Conservation (phyloP, 345 rosid species). For the Gossypium australe region DNA sequence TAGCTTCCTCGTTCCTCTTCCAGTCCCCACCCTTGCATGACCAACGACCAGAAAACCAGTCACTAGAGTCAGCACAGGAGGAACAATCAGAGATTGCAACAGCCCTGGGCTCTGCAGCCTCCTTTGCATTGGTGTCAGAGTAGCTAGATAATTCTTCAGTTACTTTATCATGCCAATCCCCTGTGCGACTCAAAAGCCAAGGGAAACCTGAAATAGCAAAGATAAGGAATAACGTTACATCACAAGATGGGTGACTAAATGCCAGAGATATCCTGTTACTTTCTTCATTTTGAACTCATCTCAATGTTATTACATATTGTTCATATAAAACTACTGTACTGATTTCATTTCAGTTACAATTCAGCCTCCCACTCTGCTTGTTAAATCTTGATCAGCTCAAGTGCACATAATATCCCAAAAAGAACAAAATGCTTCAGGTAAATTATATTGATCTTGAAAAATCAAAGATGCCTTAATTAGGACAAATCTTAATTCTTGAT, state of each 20-base stretch:
- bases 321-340: neutral
- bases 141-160: slow-evolving; percentile 31
- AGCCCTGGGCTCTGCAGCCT: slow-evolving; percentile 34
- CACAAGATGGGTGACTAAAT: slow-evolving; percentile 17
- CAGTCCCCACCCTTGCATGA: slow-evolving; percentile 99
- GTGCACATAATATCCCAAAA: neutral
- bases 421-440: neutral
- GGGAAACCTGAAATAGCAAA: slow-evolving; percentile 37
- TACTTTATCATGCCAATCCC: slow-evolving; percentile 27
- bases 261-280: neutral
- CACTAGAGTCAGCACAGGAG: slow-evolving; percentile 40
- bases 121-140: slow-evolving; percentile 34
- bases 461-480: neutral
- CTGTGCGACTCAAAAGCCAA: slow-evolving; percentile 32
- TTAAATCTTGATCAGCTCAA: neutral
- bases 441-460: neutral
- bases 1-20: slow-evolving; percentile 80
- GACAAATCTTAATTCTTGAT: neutral
- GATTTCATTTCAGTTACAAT: neutral
- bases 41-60: slow-evolving; percentile 78
- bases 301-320: neutral
- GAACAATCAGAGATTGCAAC: slow-evolving; percentile 28
- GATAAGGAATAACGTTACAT: slow-evolving; percentile 4
- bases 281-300: neutral
- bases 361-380: neutral